Evolutionary conservation across 768 basidiomycete species (phyloP).

Genomic region (Hirschioporus abietinus): DNA sequence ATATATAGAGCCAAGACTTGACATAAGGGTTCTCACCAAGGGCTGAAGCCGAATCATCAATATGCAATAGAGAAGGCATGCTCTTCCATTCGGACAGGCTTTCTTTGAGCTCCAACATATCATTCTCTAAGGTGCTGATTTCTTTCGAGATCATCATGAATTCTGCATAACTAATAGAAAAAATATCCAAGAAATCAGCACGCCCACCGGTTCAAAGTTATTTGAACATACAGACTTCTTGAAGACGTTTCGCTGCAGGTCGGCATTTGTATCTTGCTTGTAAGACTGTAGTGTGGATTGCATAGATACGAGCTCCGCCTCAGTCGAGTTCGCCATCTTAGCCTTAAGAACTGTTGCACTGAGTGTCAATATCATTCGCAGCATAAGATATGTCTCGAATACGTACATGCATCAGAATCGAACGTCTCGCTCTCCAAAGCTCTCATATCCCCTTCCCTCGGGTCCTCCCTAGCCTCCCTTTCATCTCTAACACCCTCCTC

Average conservation of each 20-base stretch:
- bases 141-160: conserved; percentile 97
- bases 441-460: conserved; percentile 50
- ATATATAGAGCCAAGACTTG: conserved; percentile 27
- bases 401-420: conserved; percentile 85
- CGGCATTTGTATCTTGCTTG: conserved; percentile 68
- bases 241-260: conserved; percentile 90
- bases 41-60: conserved; percentile 72
- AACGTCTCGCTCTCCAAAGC: conserved; percentile 74
- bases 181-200: conserved; percentile 3
- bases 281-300: conserved; percentile 70
- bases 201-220: not conserved
- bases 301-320: conserved; percentile 69
- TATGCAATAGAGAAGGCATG: conserved; percentile 89
- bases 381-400: not conserved
- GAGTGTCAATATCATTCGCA: conserved; percentile 2
- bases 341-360: conserved; percentile 59
- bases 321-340: conserved; percentile 87
- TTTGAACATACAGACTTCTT: conserved; percentile 60
- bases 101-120: conserved; percentile 96
- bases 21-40: conserved; percentile 34
- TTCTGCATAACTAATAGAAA: conserved; percentile 75
- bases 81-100: conserved; percentile 92
- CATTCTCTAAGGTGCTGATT: conserved; percentile 92
- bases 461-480: conserved; percentile 53
- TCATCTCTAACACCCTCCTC: conserved; percentile 41